Evolutionary conservation across 75 land plant genomes (phyloP), one percentile per base, ranked within the genome.

Genomic region (Isoetes taiwanensis): DNA sequence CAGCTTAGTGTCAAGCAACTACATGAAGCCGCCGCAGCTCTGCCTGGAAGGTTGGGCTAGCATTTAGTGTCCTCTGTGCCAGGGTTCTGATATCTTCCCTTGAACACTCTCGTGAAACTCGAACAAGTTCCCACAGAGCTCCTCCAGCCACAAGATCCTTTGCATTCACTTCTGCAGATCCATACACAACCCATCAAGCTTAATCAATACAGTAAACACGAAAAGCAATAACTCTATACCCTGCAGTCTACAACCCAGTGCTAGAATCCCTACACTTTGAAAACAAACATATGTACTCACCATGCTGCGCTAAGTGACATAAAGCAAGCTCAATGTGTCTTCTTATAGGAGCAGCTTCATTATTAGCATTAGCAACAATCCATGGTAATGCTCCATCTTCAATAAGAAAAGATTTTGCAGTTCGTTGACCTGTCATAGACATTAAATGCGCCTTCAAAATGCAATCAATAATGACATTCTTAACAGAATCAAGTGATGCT

Each of bases 281-380:
- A 56, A 29, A 56, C 31, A 16, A 34, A 19, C 21, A 53, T 38
- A 39, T 35, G 34, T 38, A 25, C 14, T 34, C 58, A 83, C 88
- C 88, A 68, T 87, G 86, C 58, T 87, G 94, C 30, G 88, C 94
- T 59, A 87, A 66, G 71, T 87, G 94, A 40, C 94, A 87, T 30
- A 87, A 64, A 30, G 94, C 88, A 38, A 87, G 88, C 63, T 87
- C 94, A 29, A 87, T 78, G 63, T 83, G 88, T 34, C 82, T 80
- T 25, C 81, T 39, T 20, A 78, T 83, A 52, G 84, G 77, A 43
- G 80, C 41, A 16, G 78, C 74, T 50, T 67, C 42, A 5, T 56
- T 78, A 42, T 62, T 76, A 14, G 71, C 71, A 59, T 83, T 87
- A 9, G 80, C 64, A 43, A 83, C 76, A 59, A 87, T 72, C 94